phyloP scores from a whole-genome alignment of 441 rosid genomes.

The Bruguiera hainesii region DNA sequence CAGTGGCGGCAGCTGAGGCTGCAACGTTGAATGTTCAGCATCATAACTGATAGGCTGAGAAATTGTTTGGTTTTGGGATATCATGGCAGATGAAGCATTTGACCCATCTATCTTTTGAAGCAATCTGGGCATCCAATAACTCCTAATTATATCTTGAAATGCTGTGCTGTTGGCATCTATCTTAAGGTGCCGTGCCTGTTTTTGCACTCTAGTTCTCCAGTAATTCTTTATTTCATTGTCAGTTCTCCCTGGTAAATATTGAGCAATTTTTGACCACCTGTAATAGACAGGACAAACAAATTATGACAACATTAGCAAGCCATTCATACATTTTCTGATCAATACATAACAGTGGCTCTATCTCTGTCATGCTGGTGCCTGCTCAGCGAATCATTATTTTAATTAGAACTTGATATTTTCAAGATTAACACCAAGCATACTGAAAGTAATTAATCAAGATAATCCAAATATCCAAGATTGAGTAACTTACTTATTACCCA shows the following conservation, averaged over 20 bases:
- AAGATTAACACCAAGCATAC: not conserved
- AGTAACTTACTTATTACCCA: conserved; percentile 45
- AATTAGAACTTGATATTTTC: not conserved
- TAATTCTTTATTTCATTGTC: conserved; percentile 76
- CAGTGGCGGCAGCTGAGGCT: not conserved
- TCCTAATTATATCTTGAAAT: conserved; percentile 42
- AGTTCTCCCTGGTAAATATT: conserved; percentile 66
- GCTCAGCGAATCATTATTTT: not conserved
- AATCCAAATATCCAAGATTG: not conserved
- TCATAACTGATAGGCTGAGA: conserved; percentile 12
- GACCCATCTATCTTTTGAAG: conserved; percentile 38
- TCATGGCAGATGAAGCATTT: not conserved
- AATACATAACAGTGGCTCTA: not conserved
- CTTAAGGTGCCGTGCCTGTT: conserved; percentile 58
- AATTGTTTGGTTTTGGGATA: conserved; percentile 12
- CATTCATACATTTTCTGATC: not conserved
- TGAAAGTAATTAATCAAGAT: not conserved
- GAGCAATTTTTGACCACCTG: conserved; percentile 84
- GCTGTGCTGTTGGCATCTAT: conserved; percentile 47
- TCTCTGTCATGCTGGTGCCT: not conserved
- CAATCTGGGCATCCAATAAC: conserved; percentile 50
- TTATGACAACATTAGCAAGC: not conserved
- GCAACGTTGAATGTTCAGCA: conserved; percentile 1
- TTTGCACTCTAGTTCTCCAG: conserved; percentile 82
- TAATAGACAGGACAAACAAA: not conserved